Percentiles rank a stretch among this genome's conserved stretches.
Conservation (phyloP, 805 yeast genomes). For the Wickerhamiella galacta region DNA sequence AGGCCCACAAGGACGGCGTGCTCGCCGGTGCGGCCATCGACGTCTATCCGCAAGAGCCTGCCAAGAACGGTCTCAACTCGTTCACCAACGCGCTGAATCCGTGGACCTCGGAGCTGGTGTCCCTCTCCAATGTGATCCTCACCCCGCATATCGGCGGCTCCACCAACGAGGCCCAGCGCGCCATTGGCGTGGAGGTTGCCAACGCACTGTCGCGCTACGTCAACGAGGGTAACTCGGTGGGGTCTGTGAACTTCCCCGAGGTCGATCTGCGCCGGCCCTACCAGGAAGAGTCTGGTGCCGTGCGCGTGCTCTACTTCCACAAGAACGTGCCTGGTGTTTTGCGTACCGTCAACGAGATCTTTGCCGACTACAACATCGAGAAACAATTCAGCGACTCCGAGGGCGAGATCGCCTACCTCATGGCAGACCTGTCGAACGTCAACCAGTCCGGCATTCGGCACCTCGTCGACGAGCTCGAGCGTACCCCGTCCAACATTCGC, state of each 20-base stretch:
- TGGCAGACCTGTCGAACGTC: slow-evolving; percentile 92
- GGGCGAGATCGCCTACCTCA: slow-evolving; percentile 89
- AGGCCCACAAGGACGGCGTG: slow-evolving; percentile 83
- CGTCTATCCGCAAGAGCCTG: slow-evolving; percentile 94
- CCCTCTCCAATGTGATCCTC: slow-evolving; percentile 74
- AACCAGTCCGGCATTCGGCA: slow-evolving; percentile 65
- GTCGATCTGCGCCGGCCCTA: slow-evolving; percentile 78
- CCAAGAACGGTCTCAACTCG: slow-evolving; percentile 76
- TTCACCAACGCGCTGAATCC: slow-evolving; percentile 58
- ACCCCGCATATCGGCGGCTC: slow-evolving; percentile 99
- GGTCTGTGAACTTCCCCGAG: slow-evolving; percentile 98
- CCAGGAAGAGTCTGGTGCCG: slow-evolving; percentile 66
- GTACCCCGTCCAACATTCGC: slow-evolving; percentile 77
- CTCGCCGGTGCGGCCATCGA: slow-evolving; percentile 95
- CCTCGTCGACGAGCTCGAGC: slow-evolving; percentile 69
- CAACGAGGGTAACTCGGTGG: slow-evolving; percentile 87
- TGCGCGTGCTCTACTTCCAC: slow-evolving; percentile 89
- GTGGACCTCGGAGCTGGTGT: slow-evolving; percentile 70
- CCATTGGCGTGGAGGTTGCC: slow-evolving; percentile 92
- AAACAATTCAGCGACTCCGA: slow-evolving; percentile 96
- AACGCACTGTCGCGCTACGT: slow-evolving; percentile 74
- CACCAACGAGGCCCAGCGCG: slow-evolving; percentile 96
- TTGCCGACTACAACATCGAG: slow-evolving; percentile 88
- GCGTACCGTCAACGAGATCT: slow-evolving; percentile 89
- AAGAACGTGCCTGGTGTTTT: slow-evolving; percentile 98